Percentiles rank a stretch among this genome's conserved stretches.
Evolutionary conservation across 805 yeast species (phyloP).

Genomic region (Priceomyces haplophilus): DNA sequence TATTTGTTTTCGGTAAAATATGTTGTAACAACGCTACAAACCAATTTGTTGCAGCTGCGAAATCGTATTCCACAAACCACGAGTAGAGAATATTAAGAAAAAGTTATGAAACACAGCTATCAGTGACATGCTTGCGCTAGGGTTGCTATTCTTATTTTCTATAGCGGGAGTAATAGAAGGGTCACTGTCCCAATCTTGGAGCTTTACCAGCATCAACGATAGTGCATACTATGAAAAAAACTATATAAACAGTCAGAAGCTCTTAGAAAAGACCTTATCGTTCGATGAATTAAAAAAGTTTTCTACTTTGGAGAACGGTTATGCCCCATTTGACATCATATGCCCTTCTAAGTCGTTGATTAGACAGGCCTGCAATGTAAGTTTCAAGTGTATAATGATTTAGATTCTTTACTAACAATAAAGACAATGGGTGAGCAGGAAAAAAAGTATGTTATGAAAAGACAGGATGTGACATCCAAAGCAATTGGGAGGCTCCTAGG

Average conservation of each 20-base stretch:
- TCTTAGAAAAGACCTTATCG: neutral
- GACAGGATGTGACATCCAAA: constrained; percentile 26
- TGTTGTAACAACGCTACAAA: too few relatives aligned
- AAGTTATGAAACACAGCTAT: too few relatives aligned
- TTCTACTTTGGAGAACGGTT: constrained; percentile 14
- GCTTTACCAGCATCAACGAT: too few relatives aligned
- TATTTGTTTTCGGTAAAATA: too few relatives aligned
- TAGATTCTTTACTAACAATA: neutral
- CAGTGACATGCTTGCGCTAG: too few relatives aligned
- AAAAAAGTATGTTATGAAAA: constrained; percentile 23
- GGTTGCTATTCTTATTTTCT: too few relatives aligned
- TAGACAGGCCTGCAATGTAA: constrained; percentile 19
- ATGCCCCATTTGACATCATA: constrained; percentile 24
- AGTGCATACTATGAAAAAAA: neutral
- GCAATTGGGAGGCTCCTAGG: constrained; percentile 27
- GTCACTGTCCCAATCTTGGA: too few relatives aligned
- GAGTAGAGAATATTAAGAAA: too few relatives aligned
- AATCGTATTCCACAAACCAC: too few relatives aligned
- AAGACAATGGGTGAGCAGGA: constrained; percentile 20
- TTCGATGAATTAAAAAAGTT: neutral
- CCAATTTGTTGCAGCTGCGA: too few relatives aligned
- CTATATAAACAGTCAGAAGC: neutral
- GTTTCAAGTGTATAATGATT: too few relatives aligned
- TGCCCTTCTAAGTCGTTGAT: constrained; percentile 22
- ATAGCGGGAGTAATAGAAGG: too few relatives aligned